Conservation (phyloP, 73 alveolate genomes). For the Paramecium sonneborni region DNA sequence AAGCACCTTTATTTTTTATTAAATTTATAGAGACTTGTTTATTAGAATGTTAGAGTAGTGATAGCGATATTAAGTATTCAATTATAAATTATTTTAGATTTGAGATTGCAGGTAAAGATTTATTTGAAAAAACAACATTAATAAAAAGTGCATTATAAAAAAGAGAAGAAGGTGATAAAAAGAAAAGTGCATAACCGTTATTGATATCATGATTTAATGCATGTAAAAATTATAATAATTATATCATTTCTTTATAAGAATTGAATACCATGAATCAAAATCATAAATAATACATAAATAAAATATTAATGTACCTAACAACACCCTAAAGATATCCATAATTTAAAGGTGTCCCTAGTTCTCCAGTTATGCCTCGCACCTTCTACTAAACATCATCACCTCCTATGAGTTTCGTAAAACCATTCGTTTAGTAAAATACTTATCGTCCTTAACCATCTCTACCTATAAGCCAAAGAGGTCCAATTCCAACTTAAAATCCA, state of each 20-base stretch:
- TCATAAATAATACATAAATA: neutral
- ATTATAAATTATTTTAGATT: neutral
- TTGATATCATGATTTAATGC: neutral
- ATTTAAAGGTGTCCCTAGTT: neutral
- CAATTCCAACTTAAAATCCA: neutral
- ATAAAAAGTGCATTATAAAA: neutral
- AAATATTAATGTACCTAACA: constrained; percentile 26
- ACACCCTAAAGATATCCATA: constrained; percentile 8
- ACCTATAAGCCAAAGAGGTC: neutral
- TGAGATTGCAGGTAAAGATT: neutral
- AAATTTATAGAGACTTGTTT: constrained; percentile 30
- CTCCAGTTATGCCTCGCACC: constrained; percentile 12
- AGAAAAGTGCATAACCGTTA: neutral
- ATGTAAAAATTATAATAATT: neutral
- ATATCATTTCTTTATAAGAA: neutral
- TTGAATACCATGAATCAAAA: neutral
- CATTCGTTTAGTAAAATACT: neutral
- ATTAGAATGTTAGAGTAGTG: neutral
- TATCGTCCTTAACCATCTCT: neutral
- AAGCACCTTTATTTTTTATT: constrained; percentile 11
- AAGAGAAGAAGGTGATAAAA: neutral
- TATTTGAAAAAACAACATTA: neutral
- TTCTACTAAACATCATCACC: neutral
- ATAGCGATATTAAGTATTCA: neutral
- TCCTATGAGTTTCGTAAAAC: constrained; percentile 7